Base-by-base conservation (phyloP, 345 rosid species). In the Salix dunnii region DNA sequence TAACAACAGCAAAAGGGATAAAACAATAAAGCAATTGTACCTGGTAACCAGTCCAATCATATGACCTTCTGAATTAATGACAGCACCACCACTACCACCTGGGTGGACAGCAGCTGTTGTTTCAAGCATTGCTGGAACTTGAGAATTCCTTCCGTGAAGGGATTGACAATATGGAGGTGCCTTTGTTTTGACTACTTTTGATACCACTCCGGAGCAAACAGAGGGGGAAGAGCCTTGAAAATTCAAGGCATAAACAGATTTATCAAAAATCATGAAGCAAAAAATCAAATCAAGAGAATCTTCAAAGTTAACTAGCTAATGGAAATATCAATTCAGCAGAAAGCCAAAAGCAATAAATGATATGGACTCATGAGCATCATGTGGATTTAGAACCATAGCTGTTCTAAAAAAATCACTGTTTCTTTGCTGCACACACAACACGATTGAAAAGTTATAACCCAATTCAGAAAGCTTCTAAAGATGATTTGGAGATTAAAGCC, bases 61-160 rank as follows among this genome's bases (percentile, higher is more conserved):
- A 74, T 80, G 83, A 74, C 97, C 97, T 67, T 82, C 84, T 35
- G 86, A 87, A 84, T 92, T 91, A 84, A 92, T 82, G 74, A 93
- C 92, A 76, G 97, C 95, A 76, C 97, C 97, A 36, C 99, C 98
- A 83, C 98, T 96, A 30, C 96, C 92, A 82, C 98, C 98, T 11
- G 97, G 95, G 81, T 96, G 94, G 76, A 96, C 94, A 73, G 98
- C 88, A 84, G 99, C 97, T 3, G 98, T 96, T 65, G 97, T 96
- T 83, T 96, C 99, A 2, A 96, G 91, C 99, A 93, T 96, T 36
- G 87, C 95, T 4, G 98, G 95, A 77, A 85, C 72, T n/a, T 72
- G 75, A 67, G 81, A 80, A 46, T 76, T 76, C 40, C 73, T 77
- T 65, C 72, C 85, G 1, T 65, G 67, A 77, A 70, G 28, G 46